Base-by-base conservation (phyloP, 306 rosid genomes). In the Begonia loranthoides region DNA sequence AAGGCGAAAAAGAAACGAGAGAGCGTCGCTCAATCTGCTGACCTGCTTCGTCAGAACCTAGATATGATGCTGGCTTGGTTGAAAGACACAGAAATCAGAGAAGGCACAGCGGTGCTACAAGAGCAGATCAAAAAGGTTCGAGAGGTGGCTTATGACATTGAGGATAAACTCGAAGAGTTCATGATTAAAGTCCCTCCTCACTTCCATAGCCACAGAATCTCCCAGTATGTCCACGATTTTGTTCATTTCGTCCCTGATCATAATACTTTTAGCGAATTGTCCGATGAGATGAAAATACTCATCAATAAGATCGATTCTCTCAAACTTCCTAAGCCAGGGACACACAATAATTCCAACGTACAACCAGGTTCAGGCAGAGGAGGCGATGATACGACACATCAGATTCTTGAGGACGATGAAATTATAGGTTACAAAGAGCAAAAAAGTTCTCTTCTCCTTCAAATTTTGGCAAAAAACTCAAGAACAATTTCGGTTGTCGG, bases 161-260 rank as follows among this genome's bases (percentile, higher is more conserved):
- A 57, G 43, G 61, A 57, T 15, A 43, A 11, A 10, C 52, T 57
- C 10, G 61, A 46, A 9, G 15, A 6, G 28, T 57, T 57, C 50
- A 4, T 3, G 9, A 6, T 14, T 4, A 15, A 57, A 10, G 2
- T 46, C 34, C 44, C 12, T 19, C 45, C 45, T 28, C 44, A 57
- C 28, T n/a, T 11, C 24, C 61, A 57, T 7, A 24, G 12, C 43
- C 15, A 57, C 14, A 28, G 10, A 12, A 1, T 57, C 21, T 45
- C 33, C 34, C 15, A 13, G 19, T 9, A 0, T 49, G 1, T 2
- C 10, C 52, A 45, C 24, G 1, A 12, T 3, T 0, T 57, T 5
- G 7, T 0, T 11, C 44, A 46, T 13, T 28, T 0, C 2, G 14
- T 3, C 8, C 0, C 9, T 9, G 52, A 4, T 13, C 2, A 2